These are phyloP conservation scores for Leccinum ponderosum DNA, from an alignment of 1,284 basidiomycete species.

Conservation along the genomic window DNA sequence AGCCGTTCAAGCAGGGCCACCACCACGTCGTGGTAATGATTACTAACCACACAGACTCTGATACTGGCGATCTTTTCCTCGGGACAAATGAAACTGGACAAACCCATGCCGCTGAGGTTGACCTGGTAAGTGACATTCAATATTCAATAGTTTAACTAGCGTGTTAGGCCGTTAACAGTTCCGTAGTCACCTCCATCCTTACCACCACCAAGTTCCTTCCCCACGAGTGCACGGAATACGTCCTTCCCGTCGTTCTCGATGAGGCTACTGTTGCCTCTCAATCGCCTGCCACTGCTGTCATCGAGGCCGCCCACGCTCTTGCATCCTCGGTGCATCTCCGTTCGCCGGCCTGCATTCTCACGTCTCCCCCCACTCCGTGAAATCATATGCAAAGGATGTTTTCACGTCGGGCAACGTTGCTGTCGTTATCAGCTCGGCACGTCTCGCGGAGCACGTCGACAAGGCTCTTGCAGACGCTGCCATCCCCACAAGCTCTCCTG, in stretches of 20 bases:
- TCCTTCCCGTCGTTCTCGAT: slow-evolving; percentile 71
- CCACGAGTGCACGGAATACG: slow-evolving; percentile 87
- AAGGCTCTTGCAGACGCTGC: slow-evolving; percentile 59
- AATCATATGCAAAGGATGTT: slow-evolving; percentile 68
- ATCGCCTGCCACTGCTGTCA: slow-evolving; percentile 55
- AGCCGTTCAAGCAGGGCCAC: too few species aligned
- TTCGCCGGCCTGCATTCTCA: slow-evolving; percentile 73
- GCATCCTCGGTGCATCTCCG: slow-evolving; percentile 89
- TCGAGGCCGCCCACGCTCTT: slow-evolving; percentile 84
- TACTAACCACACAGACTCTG: too few species aligned
- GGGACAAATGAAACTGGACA: too few species aligned
- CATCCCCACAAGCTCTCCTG: slow-evolving; percentile 41
- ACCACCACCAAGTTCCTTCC: slow-evolving; percentile 82
- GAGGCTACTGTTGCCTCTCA: slow-evolving; percentile 68
- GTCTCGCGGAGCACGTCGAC: slow-evolving; percentile 72
- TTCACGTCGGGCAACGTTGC: slow-evolving; percentile 82
- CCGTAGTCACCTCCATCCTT: slow-evolving; percentile 82
- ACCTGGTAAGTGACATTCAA: too few species aligned
- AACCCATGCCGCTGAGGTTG: too few species aligned
- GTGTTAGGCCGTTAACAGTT: slow-evolving; percentile 21
- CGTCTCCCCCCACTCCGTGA: slow-evolving; percentile 69
- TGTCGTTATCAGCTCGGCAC: slow-evolving; percentile 74
- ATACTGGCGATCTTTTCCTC: too few species aligned
- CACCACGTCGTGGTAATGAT: too few species aligned
- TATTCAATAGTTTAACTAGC: too few species aligned